Evolutionary conservation across 306 rosid species (phyloP).

Genomic region (Trifolium repens): DNA sequence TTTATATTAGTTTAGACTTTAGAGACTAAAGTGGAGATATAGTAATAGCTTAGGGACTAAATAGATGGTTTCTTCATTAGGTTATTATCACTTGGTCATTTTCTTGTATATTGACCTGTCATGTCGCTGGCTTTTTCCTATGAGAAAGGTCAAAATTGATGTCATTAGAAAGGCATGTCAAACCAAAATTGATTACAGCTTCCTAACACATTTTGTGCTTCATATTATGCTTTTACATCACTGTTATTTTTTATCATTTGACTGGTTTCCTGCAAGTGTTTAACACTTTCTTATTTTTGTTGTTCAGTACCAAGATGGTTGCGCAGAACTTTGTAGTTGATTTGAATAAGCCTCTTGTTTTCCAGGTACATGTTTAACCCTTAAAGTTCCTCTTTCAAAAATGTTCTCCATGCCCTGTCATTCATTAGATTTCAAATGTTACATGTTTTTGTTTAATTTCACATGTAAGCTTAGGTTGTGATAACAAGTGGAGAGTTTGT

Average conservation of each 20-base stretch:
- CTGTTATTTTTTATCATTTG: neutral
- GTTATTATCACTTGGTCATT: slow-evolving; percentile 12
- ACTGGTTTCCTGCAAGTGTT: slow-evolving; percentile 21
- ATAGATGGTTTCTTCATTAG: neutral
- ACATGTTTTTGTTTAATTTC: slow-evolving; percentile 8
- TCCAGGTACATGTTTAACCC: slow-evolving; percentile 65
- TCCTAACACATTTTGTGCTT: slow-evolving; percentile 14
- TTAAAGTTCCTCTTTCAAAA: neutral
- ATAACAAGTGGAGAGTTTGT: neutral
- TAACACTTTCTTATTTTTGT: neutral
- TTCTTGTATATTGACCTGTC: neutral
- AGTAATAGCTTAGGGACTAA: no score
- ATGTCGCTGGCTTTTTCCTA: slow-evolving; percentile 7
- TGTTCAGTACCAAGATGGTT: slow-evolving; percentile 68
- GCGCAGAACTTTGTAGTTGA: slow-evolving; percentile 77
- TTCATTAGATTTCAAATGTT: slow-evolving; percentile 29
- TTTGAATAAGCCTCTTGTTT: slow-evolving; percentile 83
- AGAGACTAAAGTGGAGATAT: no score
- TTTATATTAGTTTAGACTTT: no score
- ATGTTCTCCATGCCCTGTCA: slow-evolving; percentile 16
- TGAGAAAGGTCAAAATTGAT: slow-evolving; percentile 29
- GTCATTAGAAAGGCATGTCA: slow-evolving; percentile 20
- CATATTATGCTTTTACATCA: slow-evolving; percentile 11
- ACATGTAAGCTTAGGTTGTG: neutral
- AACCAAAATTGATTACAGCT: slow-evolving; percentile 20